Evolutionary conservation across 805 yeast genomes (phyloP), one percentile per base, ranked within the genome.

Genomic region (Starmera quercuum): DNA sequence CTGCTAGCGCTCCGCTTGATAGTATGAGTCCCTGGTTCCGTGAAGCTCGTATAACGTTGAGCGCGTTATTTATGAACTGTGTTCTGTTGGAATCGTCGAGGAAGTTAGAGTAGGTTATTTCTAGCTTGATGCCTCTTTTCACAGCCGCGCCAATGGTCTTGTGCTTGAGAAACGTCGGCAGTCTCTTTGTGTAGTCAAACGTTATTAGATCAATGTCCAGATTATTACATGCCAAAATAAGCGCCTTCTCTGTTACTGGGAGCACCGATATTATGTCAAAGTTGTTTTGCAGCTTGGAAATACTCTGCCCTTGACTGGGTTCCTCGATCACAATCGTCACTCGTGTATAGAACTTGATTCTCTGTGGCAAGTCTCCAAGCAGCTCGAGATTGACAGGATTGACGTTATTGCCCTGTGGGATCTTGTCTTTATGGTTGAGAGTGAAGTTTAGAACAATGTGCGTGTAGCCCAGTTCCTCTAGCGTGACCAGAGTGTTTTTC

Each of bases 231-330:
- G 92, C 80, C 32, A 81, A 61, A 31, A 82, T 78, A 12, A 92
- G 62, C 5, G 87, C 83, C 52, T 77, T 80, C 52, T 92, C 98
- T 32, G 80, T 73, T 16, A 64, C 47, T 1, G 98, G 98, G 43
- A 78, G 72, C 1, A 90, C 78, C 0, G 96, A 84, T 7, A 92
- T 66, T 3, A 92, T 56, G 53, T 92, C 97, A 52, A 82, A 92
- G 9, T 63, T 54, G 34, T 56, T 59, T 58, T 60, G 54, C 56
- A 54, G 49, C 40, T 43, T 68, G 62, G 54, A 39, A 18, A 56
- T 56, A 18, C 73, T 75, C 46, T 80, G 90, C 28, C 83, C 75
- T 42, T 83, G 83, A 7, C 85, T 66, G 1, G 90, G 79, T 40
- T 87, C 96, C 40, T 76, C 83, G 8, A 88, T 70, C 10, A 76